phyloP scores from a whole-genome alignment of 371 early-diverging fungal species.

The Rhizomucor miehei region DNA sequence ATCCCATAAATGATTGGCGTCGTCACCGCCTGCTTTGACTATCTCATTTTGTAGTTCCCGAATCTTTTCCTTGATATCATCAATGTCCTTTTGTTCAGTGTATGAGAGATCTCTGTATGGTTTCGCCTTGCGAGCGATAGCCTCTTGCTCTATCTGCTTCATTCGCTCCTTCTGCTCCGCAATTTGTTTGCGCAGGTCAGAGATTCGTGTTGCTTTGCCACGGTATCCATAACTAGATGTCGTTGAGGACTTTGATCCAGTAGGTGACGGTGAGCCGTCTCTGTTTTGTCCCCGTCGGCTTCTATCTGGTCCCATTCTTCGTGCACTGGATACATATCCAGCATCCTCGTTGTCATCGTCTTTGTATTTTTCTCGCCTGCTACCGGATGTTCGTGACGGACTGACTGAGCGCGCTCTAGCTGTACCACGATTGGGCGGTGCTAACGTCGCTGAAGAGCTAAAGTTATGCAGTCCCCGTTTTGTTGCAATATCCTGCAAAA shows the following conservation, averaged over 20 bases:
- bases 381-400: constrained; percentile 10
- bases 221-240: constrained; percentile 41
- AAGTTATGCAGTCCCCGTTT: constrained; percentile 40
- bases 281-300: constrained; percentile 41
- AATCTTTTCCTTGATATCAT: constrained; percentile 16
- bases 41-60: constrained; percentile 20
- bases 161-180: constrained; percentile 43
- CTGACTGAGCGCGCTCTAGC: constrained; percentile 23
- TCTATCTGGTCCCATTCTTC: constrained; percentile 52
- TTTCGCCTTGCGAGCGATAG: constrained; percentile 18
- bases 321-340: constrained; percentile 63
- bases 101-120: constrained; percentile 21
- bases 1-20: constrained; percentile 36
- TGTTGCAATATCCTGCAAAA: constrained; percentile 47
- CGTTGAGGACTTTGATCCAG: constrained; percentile 19
- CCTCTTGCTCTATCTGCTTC: constrained; percentile 26
- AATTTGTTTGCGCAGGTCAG: constrained; percentile 58
- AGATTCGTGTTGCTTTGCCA: constrained; percentile 47
- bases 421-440: constrained; percentile 11
- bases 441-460: constrained; percentile 28
- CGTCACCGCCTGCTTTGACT: constrained; percentile 25
- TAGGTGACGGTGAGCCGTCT: constrained; percentile 16
- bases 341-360: constrained; percentile 40
- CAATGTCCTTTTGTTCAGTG: constrained; percentile 18
- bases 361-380: constrained; percentile 21